These are phyloP conservation scores for Tuber indicum DNA, from an alignment of 495 filamentous ascomycete species.

Conservation along the genomic window DNA sequence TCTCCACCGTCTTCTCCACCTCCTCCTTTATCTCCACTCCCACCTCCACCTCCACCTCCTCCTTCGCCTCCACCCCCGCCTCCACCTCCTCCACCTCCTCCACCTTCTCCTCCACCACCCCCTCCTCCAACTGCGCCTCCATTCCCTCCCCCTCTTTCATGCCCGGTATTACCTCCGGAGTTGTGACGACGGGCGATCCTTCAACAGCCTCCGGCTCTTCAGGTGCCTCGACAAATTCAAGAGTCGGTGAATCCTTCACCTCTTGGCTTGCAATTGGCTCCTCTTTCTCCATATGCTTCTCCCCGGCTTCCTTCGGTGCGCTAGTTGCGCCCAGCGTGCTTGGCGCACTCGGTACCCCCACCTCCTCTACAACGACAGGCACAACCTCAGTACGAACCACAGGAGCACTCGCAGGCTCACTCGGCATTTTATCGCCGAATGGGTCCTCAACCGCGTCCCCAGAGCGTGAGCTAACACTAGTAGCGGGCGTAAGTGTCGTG, in stretches of 20 bases:
- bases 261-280: neutral
- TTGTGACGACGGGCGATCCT: neutral
- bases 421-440: constrained; percentile 1
- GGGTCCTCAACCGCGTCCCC: neutral
- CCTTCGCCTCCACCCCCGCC: neutral
- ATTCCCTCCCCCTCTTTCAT: neutral
- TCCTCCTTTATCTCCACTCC: neutral
- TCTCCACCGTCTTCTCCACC: neutral
- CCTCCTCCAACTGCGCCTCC: neutral
- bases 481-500: neutral
- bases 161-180: neutral
- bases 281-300: neutral
- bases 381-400: neutral
- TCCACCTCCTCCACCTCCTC: neutral
- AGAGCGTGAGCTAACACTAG: neutral
- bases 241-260: neutral
- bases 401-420: neutral
- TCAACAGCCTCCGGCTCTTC: neutral
- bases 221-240: neutral
- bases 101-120: neutral
- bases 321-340: neutral
- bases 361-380: neutral
- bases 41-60: neutral
- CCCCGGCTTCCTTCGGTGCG: neutral
- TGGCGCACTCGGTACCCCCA: neutral